phyloP scores from a whole-genome alignment of 148 eudicot genomes.

The Spergularia marina region DNA sequence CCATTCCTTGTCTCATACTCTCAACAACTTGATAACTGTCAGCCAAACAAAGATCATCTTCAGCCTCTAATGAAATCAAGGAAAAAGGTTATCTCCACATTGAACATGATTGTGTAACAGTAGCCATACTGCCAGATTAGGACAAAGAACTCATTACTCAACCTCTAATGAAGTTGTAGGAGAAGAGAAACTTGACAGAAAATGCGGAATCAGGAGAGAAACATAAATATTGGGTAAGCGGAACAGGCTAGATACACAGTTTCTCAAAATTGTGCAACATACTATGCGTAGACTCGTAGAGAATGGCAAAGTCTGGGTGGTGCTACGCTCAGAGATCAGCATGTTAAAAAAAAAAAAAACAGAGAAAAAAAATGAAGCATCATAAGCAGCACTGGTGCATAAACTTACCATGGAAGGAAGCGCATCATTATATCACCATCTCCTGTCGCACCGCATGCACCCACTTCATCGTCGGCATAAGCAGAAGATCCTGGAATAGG shows the following conservation, averaged over 20 bases:
- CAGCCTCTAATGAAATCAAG: not conserved
- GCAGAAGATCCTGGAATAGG: constrained; percentile 94
- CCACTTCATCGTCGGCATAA: constrained; percentile 88
- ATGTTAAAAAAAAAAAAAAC: not conserved
- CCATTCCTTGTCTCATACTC: constrained; percentile 91
- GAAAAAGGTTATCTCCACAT: constrained; percentile 4
- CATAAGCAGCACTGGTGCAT: not conserved
- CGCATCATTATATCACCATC: constrained; percentile 99
- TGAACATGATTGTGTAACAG: not conserved
- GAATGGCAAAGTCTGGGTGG: too few relatives aligned
- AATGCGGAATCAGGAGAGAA: not conserved
- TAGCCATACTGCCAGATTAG: not conserved
- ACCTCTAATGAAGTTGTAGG: not conserved
- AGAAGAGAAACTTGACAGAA: not conserved
- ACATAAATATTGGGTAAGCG: too few relatives aligned
- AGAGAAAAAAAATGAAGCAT: not conserved
- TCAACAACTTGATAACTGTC: constrained; percentile 92
- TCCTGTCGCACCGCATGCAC: constrained; percentile 97
- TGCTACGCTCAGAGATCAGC: not conserved
- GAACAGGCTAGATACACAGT: not conserved
- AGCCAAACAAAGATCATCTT: not conserved
- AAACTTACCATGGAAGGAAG: constrained; percentile 82
- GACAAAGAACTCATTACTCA: too few relatives aligned
- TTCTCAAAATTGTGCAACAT: not conserved
- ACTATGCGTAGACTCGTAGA: not conserved